Conservation (phyloP, 169 alveolate species). For the Plasmodium vivax region DNA sequence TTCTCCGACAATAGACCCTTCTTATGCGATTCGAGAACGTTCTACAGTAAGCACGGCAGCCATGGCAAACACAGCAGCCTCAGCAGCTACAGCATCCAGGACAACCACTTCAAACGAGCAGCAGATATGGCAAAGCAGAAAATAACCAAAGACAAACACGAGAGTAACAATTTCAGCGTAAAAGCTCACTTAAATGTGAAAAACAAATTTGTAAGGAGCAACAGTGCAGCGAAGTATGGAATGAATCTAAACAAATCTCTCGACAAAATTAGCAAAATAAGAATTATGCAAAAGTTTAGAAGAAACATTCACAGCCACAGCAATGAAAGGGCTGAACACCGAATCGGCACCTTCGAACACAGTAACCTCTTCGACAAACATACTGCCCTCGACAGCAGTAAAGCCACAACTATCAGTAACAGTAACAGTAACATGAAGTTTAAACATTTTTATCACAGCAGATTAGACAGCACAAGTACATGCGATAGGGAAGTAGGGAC, state of each 20-base stretch:
- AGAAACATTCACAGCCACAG: not conserved
- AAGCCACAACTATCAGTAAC: not conserved
- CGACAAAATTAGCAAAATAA: slow-evolving; percentile 16
- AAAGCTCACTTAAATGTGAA: slow-evolving; percentile 11
- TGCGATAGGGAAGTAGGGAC: not conserved
- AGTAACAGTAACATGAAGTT: slow-evolving; percentile 1
- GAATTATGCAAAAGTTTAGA: slow-evolving; percentile 22
- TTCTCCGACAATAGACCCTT: not conserved
- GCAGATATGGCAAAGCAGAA: not conserved
- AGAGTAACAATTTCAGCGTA: not conserved
- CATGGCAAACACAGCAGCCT: not conserved
- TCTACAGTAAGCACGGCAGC: not conserved
- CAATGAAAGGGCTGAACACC: not conserved
- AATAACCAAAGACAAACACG: not conserved
- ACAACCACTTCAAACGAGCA: not conserved
- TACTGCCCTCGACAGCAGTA: not conserved
- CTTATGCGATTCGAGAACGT: slow-evolving; percentile 1
- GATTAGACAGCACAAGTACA: not conserved
- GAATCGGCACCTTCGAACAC: not conserved
- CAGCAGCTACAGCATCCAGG: not conserved
- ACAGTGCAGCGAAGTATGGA: not conserved
- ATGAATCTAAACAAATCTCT: slow-evolving; percentile 12
- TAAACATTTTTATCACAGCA: not conserved
- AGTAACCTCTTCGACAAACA: not conserved
- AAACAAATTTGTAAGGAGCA: not conserved